Evolutionary conservation across 192 early-diverging fungal species (phyloP).

Genomic region (Pilobolus umbonatus): DNA sequence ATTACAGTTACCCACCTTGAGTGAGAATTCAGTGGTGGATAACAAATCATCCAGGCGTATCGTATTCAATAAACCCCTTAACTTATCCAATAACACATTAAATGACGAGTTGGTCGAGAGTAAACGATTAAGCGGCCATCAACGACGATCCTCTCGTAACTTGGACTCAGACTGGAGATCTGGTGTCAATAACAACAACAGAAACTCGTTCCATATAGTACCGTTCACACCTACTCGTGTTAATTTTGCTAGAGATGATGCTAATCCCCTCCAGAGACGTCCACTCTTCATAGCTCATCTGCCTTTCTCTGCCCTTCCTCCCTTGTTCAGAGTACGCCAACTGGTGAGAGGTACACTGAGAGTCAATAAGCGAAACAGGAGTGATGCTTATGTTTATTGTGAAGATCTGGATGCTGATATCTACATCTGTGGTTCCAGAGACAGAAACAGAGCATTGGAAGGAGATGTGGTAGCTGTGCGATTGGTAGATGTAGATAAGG

Average conservation of each 20-base stretch:
- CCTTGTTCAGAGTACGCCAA: slow-evolving; percentile 41
- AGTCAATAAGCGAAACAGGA: slow-evolving; percentile 79
- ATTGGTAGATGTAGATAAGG: slow-evolving; percentile 64
- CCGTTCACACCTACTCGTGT: slow-evolving; percentile 43
- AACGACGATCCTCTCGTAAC: slow-evolving; percentile 36
- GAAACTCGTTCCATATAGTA: slow-evolving; percentile 34
- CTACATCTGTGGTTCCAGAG: slow-evolving; percentile 66
- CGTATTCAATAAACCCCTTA: slow-evolving; percentile 34
- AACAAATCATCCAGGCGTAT: slow-evolving; percentile 14
- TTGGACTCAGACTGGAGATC: slow-evolving; percentile 38
- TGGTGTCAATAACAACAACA: slow-evolving; percentile 9
- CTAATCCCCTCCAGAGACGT: slow-evolving; percentile 45
- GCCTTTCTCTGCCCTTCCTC: slow-evolving; percentile 49
- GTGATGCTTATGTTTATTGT: slow-evolving; percentile 84
- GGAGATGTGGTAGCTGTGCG: slow-evolving; percentile 79
- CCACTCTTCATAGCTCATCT: slow-evolving; percentile 52
- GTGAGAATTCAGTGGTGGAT: slow-evolving; percentile 13
- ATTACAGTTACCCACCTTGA: slow-evolving; percentile 26
- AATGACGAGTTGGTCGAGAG: background rate
- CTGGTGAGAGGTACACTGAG: slow-evolving; percentile 75
- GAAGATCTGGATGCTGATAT: slow-evolving; percentile 73
- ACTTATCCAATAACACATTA: slow-evolving; percentile 19
- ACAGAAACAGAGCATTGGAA: slow-evolving; percentile 81
- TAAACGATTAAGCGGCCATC: slow-evolving; percentile 13
- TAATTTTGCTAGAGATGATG: slow-evolving; percentile 41